phyloP scores from a whole-genome alignment of 768 basidiomycete genomes.

The Aureoboletus auriporus region DNA sequence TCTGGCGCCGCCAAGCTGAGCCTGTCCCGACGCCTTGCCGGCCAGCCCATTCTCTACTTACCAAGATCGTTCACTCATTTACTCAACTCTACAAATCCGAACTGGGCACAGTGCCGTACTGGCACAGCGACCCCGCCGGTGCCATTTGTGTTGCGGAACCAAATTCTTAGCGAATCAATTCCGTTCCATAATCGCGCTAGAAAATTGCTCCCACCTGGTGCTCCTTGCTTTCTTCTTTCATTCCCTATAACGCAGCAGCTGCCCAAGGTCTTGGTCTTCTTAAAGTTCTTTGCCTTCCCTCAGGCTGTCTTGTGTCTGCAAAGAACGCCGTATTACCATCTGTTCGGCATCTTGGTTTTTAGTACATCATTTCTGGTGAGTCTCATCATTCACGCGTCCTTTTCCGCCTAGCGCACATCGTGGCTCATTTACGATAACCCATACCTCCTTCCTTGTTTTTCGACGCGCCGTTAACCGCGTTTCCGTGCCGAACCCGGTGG shows the following conservation, averaged over 20 bases:
- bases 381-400: constrained; percentile 29
- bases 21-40: constrained; percentile 21
- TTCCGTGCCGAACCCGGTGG: constrained; percentile 26
- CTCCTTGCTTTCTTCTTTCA: constrained; percentile 29
- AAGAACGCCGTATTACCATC: constrained; percentile 14
- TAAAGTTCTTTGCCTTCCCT: constrained; percentile 17
- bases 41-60: constrained; percentile 9
- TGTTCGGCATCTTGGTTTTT: constrained; percentile 21
- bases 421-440: constrained; percentile 30
- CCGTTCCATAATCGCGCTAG: constrained; percentile 32
- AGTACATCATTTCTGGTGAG: constrained; percentile 32
- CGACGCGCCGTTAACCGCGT: constrained; percentile 30
- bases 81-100: constrained; percentile 23
- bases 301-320: constrained; percentile 12
- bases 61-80: constrained; percentile 23
- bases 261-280: constrained; percentile 11
- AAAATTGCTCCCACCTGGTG: constrained; percentile 29
- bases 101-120: constrained; percentile 27
- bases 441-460: constrained; percentile 15
- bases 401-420: constrained; percentile 25
- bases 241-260: constrained; percentile 24
- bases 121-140: constrained; percentile 20
- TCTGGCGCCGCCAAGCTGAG: constrained; percentile 26
- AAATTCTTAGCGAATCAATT: constrained; percentile 35
- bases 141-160: constrained; percentile 33